These are phyloP conservation scores for Cystobasidium tubakii DNA, from an alignment of 768 basidiomycete species.

Conservation along the genomic window DNA sequence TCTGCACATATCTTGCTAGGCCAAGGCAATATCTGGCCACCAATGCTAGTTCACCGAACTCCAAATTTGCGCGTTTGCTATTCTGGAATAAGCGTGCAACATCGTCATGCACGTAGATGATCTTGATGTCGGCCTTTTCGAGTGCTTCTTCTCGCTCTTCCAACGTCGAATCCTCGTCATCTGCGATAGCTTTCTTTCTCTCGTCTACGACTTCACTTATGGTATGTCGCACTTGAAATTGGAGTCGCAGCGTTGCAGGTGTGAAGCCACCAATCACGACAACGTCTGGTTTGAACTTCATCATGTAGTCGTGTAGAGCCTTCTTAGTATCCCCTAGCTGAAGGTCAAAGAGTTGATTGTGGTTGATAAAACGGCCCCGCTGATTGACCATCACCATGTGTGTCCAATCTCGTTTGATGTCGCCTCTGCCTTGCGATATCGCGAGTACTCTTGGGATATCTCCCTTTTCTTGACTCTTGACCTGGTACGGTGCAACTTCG, in stretches of 20 bases:
- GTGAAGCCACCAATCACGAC: conserved; percentile 82
- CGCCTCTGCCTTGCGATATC: conserved; percentile 90
- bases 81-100: conserved; percentile 91
- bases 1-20: conserved; percentile 85
- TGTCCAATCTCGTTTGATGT: conserved; percentile 83
- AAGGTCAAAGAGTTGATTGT: conserved; percentile 51
- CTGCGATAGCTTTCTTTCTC: not conserved
- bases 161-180: not conserved
- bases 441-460: conserved; percentile 73
- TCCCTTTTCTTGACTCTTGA: conserved; percentile 62
- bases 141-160: not conserved
- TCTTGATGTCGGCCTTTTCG: not conserved
- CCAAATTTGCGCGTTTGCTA: conserved; percentile 73
- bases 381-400: conserved; percentile 78
- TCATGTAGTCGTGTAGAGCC: conserved; percentile 34
- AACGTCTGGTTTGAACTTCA: conserved; percentile 78
- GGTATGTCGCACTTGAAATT: conserved; percentile 40
- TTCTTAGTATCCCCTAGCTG: conserved; percentile 24
- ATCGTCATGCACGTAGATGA: conserved; percentile 76
- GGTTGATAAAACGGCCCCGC: conserved; percentile 82
- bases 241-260: conserved; percentile 39
- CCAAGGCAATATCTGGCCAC: conserved; percentile 89
- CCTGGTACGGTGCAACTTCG: conserved; percentile 67
- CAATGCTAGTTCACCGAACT: conserved; percentile 69
- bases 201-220: not conserved